Evolutionary conservation across 2,329 filamentous ascomycete genomes (phyloP), one percentile per base, ranked within the genome.

Genomic region (Raffaelea ambrosiae): DNA sequence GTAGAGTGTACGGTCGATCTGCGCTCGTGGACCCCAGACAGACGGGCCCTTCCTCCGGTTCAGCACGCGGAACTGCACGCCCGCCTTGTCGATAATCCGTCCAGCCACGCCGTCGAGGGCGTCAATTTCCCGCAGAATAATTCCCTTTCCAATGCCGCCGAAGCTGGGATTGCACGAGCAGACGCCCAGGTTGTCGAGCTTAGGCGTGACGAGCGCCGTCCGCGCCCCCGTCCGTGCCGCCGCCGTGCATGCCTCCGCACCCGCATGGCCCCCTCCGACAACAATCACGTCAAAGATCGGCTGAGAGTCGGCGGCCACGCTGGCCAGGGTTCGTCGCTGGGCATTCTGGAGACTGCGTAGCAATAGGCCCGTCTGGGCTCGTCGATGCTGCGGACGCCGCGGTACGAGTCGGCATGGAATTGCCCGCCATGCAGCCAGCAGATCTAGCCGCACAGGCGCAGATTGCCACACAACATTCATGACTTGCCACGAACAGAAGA

Each of bases 101-200:
- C 88, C 90, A 0, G 89, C 84, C 19, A 98, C 71, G 0, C 93
- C 93, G 60, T 97, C 93, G 51, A 98, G 73, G 0, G 93, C 93
- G 69, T 98, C 93, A 29, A 98, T 84, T 66, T 98, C 93, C 39
- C 91, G 83, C 44, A 98, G 72, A 72, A 98, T 96, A 10, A 88
- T 97, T 16, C 93, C 93, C 64, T 98, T 98, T 40, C 93, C 93
- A 57, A 98, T 97, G n/a, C 93, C 93, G 36, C 93, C 93, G 61
- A 98, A 95, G 54, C 88, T 95, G 2, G 91, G 91, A 63, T 97
- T 97, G 69, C 91, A 97, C 33, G 90, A 96, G 69, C 91, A 97
- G 26, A 93, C 88, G 48, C 91, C 91, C 19, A 97, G 81, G 58
- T 96, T 95, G 50, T 90, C 83, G 49, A 88, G 66, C 51, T 86